A percentile compares a stretch with the other conserved stretches of the same genome.
These are phyloP conservation scores for Mortierella sp. DNA, from an alignment of 371 early-diverging fungal species.

Conservation along the genomic window DNA sequence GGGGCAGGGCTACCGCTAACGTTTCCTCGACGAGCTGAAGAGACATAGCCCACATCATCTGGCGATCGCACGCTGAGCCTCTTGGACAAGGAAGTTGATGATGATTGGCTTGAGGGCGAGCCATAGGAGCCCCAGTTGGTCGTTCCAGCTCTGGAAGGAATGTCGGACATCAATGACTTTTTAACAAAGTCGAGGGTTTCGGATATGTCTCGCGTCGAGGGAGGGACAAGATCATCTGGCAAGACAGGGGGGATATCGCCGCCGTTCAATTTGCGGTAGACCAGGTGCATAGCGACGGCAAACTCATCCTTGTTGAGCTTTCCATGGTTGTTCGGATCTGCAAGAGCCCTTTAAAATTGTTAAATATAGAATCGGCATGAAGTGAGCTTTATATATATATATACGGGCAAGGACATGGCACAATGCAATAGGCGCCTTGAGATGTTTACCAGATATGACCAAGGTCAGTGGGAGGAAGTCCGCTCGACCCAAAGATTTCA, in stretches of 20 bases:
- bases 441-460: slow-evolving; percentile 85
- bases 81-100: slow-evolving; percentile 41
- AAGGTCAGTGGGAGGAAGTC: slow-evolving; percentile 81
- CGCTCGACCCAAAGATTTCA: slow-evolving; percentile 90
- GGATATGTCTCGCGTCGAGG: slow-evolving; percentile 75
- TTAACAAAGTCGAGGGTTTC: slow-evolving; percentile 71
- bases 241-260: slow-evolving; percentile 81
- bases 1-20: slow-evolving; percentile 35
- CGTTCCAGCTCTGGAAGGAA: slow-evolving; percentile 57
- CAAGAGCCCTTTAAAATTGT: slow-evolving; percentile 72
- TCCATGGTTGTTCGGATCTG: slow-evolving; percentile 89
- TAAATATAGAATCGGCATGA: neutral
- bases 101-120: slow-evolving; percentile 28
- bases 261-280: slow-evolving; percentile 86
- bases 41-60: slow-evolving; percentile 69
- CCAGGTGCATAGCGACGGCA: slow-evolving; percentile 94
- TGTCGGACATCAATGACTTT: slow-evolving; percentile 65
- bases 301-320: slow-evolving; percentile 93
- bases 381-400: neutral
- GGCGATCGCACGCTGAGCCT: slow-evolving; percentile 46
- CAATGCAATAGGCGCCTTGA: neutral
- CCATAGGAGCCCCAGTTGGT: slow-evolving; percentile 43
- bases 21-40: slow-evolving; percentile 72
- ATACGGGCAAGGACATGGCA: neutral
- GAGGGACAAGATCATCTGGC: slow-evolving; percentile 87